Evolutionary conservation across 2,329 filamentous ascomycete species (phyloP).

Genomic region (Xylariaceae sp.): DNA sequence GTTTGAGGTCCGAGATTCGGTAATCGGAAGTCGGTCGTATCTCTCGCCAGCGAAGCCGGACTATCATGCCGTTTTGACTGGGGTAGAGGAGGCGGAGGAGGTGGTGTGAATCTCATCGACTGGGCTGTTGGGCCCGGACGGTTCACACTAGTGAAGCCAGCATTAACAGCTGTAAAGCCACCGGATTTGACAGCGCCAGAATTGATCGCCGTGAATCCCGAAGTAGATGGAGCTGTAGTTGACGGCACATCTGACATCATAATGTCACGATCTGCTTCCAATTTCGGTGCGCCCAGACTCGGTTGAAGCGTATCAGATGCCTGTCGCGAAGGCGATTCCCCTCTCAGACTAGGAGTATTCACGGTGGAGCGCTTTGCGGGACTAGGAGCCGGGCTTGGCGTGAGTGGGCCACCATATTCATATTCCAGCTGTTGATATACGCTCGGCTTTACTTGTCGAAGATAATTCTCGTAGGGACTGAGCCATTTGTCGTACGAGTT

Average conservation of each 20-base stretch:
- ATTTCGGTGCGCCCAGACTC: conserved; percentile 42
- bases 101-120: conserved; percentile 52
- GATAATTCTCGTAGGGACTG: conserved; percentile 91
- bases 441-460: conserved; percentile 83
- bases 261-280: conserved; percentile 44
- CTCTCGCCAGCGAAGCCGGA: conserved; percentile 57
- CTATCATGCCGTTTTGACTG: conserved; percentile 57
- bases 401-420: conserved; percentile 88
- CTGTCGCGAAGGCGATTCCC: conserved; percentile 61
- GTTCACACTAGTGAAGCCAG: conserved; percentile 64
- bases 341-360: conserved; percentile 54
- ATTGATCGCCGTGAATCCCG: conserved; percentile 57
- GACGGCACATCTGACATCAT: conserved; percentile 44
- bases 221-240: conserved; percentile 36
- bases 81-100: conserved; percentile 24
- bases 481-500: conserved; percentile 98
- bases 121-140: conserved; percentile 37
- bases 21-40: conserved; percentile 60
- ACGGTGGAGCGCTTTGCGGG: conserved; percentile 64
- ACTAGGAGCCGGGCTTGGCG: conserved; percentile 63
- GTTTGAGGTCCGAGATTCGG: conserved; percentile 46
- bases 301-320: conserved; percentile 51
- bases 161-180: conserved; percentile 71
- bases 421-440: conserved; percentile 94
- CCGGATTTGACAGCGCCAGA: conserved; percentile 52